Evolutionary conservation across 208 protist genomes (phyloP).

Genomic region (Crithidia thermophila): DNA sequence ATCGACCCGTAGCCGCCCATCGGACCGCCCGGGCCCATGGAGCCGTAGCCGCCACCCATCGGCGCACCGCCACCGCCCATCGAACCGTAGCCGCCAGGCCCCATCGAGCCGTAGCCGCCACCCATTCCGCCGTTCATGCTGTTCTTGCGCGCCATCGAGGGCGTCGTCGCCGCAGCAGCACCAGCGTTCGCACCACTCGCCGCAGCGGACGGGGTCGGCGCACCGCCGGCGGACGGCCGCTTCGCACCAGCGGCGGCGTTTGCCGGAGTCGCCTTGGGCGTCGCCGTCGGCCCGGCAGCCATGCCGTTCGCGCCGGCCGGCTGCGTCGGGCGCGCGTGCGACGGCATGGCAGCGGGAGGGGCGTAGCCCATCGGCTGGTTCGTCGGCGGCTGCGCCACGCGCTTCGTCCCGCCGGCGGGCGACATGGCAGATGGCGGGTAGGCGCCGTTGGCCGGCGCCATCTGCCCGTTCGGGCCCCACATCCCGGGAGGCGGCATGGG

Average conservation of each 20-base stretch:
- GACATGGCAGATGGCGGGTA: constrained; percentile 1
- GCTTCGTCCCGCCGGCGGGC: constrained; percentile 1
- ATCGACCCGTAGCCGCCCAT: constrained; percentile 17
- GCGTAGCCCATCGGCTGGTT: background rate
- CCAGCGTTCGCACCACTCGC: background rate
- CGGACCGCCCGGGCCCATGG: constrained; percentile 11
- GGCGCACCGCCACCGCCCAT: constrained; percentile 16
- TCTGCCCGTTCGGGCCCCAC: constrained; percentile 30
- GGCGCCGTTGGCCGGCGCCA: constrained; percentile 5
- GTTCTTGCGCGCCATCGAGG: constrained; percentile 35
- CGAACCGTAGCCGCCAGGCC: constrained; percentile 11
- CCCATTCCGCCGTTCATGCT: constrained; percentile 19
- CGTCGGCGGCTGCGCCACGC: background rate
- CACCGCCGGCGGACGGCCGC: background rate
- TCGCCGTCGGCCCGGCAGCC: too few species aligned
- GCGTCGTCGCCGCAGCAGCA: background rate
- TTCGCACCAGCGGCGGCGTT: constrained; percentile 2
- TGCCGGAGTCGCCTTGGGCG: constrained; percentile 8
- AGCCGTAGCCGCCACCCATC: constrained; percentile 15
- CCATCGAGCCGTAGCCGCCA: constrained; percentile 26
- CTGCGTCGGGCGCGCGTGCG: background rate
- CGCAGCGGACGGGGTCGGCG: background rate
- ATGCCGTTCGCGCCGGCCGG: background rate
- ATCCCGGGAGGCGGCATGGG: constrained; percentile 18
- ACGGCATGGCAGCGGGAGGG: background rate